Conservation (phyloP, 2,329 filamentous ascomycete species). For the Tolypocladium tundrense region DNA sequence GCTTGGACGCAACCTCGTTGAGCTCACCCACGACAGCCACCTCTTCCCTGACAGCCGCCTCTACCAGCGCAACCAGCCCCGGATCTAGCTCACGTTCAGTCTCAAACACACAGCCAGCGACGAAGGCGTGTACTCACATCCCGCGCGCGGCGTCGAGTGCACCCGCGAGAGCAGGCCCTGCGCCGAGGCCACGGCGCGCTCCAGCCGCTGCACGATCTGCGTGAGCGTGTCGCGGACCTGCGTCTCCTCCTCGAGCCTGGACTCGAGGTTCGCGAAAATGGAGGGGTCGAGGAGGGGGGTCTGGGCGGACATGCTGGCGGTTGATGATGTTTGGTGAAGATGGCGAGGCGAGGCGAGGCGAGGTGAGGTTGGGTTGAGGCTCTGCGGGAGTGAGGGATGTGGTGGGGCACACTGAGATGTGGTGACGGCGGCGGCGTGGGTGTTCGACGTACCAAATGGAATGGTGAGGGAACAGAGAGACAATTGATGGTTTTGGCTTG, state of each 20-base stretch:
- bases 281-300: slow-evolving; percentile 52
- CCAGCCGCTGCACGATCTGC: slow-evolving; percentile 70
- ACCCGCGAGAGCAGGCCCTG: slow-evolving; percentile 80
- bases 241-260: slow-evolving; percentile 81
- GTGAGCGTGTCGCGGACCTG: slow-evolving; percentile 73
- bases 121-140: slow-evolving; percentile 28
- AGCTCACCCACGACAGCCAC: slow-evolving; percentile 62
- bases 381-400: background rate
- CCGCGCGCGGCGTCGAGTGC: slow-evolving; percentile 68
- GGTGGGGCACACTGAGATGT: background rate
- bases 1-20: slow-evolving; percentile 62
- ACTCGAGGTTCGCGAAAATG: slow-evolving; percentile 81
- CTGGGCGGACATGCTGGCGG: slow-evolving; percentile 19
- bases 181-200: slow-evolving; percentile 71
- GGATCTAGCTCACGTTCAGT: slow-evolving; percentile 33
- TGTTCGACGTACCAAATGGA: too few relatives aligned
- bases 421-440: background rate
- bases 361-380: background rate
- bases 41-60: slow-evolving; percentile 63
- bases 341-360: slow-evolving; percentile 1
- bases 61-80: slow-evolving; percentile 57
- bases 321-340: slow-evolving; percentile 5
- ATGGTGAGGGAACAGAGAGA: too few relatives aligned
- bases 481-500: background rate
- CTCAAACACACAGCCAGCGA: background rate